Percentiles rank a stretch among this genome's conserved stretches.
These are phyloP conservation scores for Saccharomyces kudriavzevii DNA, from an alignment of 805 yeast species.

Conservation along the genomic window DNA sequence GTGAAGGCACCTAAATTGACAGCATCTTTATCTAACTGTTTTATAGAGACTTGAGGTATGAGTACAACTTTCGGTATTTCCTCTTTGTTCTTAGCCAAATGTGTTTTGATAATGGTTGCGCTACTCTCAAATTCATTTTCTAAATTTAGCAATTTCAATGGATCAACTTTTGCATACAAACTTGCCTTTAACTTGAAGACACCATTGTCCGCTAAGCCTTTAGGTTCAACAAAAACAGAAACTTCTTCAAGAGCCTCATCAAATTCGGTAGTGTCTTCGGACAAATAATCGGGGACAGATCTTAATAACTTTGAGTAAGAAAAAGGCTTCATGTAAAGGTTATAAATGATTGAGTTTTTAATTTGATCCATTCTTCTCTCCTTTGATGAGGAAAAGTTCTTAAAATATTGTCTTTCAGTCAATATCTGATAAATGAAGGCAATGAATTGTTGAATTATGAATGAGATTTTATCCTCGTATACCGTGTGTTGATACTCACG, in stretches of 20 bases:
- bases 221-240: slow-evolving; percentile 55
- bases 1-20: slow-evolving; percentile 42
- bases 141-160: slow-evolving; percentile 39
- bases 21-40: slow-evolving; percentile 29
- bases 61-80: slow-evolving; percentile 40
- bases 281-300: slow-evolving; percentile 29
- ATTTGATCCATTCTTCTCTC: slow-evolving; percentile 29
- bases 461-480: slow-evolving; percentile 39
- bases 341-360: slow-evolving; percentile 40
- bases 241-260: slow-evolving; percentile 49
- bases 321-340: slow-evolving; percentile 44
- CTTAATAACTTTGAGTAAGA: slow-evolving; percentile 44
- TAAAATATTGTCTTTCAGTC: slow-evolving; percentile 59
- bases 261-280: slow-evolving; percentile 32
- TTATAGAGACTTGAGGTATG: slow-evolving; percentile 36
- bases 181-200: slow-evolving; percentile 49
- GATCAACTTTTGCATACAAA: slow-evolving; percentile 45
- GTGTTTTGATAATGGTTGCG: slow-evolving; percentile 38
- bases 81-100: slow-evolving; percentile 34
- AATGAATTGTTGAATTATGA: slow-evolving; percentile 73
- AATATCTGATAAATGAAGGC: slow-evolving; percentile 60
- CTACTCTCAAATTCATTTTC: slow-evolving; percentile 48
- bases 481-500: slow-evolving; percentile 35
- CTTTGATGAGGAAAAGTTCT: slow-evolving; percentile 31
- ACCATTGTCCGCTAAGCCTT: slow-evolving; percentile 60